Conservation (phyloP, 257 asterid species). For the Primulina tabacum region DNA sequence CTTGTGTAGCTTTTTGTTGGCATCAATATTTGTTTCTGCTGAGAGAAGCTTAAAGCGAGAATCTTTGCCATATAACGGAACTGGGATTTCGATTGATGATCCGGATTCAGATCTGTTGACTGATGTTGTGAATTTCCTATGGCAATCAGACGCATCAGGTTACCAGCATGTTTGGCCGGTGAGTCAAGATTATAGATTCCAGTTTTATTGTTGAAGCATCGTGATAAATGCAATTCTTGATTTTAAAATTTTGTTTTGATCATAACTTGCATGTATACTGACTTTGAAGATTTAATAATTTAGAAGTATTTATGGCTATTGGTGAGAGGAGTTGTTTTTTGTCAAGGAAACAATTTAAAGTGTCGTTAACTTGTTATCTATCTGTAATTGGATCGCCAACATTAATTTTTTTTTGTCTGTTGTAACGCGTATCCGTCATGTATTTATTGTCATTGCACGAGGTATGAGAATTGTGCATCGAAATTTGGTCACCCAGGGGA, state of each 20-base stretch:
- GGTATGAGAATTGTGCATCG: not conserved
- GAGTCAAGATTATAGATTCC: slow-evolving; percentile 32
- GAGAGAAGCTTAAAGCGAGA: slow-evolving; percentile 68
- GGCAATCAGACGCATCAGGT: slow-evolving; percentile 69
- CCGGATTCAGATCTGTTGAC: slow-evolving; percentile 42
- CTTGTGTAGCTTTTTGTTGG: slow-evolving; percentile 67
- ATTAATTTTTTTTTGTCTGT: no score
- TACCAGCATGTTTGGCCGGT: slow-evolving; percentile 98
- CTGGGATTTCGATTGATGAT: slow-evolving; percentile 23
- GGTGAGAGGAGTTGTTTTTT: not conserved
- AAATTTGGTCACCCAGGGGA: not conserved
- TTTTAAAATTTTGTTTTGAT: not conserved
- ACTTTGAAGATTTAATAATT: not conserved
- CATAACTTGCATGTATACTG: not conserved
- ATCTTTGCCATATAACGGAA: slow-evolving; percentile 25
- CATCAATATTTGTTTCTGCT: slow-evolving; percentile 80
- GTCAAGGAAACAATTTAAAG: not conserved
- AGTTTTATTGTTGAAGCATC: not conserved
- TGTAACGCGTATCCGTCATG: not conserved
- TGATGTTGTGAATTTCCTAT: slow-evolving; percentile 47
- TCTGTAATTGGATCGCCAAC: not conserved
- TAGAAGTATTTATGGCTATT: slow-evolving; percentile 21
- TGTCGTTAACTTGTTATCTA: not conserved
- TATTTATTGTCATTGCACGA: not conserved
- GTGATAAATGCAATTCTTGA: no score